phyloP scores from a whole-genome alignment of 441 rosid genomes.

The Pelargonium fulgidum region DNA sequence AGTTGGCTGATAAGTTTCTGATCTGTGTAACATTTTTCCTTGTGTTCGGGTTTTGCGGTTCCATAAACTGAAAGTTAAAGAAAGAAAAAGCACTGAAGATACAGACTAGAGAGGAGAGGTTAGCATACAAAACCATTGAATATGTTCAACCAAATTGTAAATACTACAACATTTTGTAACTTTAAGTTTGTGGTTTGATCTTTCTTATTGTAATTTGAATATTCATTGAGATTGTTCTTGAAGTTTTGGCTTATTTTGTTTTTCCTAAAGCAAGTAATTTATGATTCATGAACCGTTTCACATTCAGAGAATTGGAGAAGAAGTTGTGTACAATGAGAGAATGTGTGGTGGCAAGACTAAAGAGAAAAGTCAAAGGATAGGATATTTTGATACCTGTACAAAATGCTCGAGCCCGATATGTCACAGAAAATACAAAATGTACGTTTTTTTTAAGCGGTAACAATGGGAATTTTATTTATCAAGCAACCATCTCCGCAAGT shows the following conservation, averaged over 20 bases:
- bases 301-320: background rate
- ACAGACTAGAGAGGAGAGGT: background rate
- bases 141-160: background rate
- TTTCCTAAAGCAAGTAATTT: background rate
- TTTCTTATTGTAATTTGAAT: background rate
- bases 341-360: too few relatives aligned
- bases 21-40: background rate
- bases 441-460: too few relatives aligned
- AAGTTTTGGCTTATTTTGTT: background rate
- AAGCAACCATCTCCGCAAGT: too few relatives aligned
- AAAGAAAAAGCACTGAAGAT: background rate
- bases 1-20: constrained; percentile 4
- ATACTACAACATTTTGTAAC: background rate
- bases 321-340: too few relatives aligned
- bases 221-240: background rate
- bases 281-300: background rate
- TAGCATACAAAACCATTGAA: background rate
- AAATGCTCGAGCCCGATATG: too few relatives aligned
- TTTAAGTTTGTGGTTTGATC: background rate
- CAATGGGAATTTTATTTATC: too few relatives aligned
- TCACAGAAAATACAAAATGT: too few relatives aligned
- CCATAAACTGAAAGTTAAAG: background rate
- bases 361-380: too few relatives aligned
- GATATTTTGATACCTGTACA: too few relatives aligned
- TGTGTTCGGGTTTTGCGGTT: background rate